Percentiles rank a stretch among this genome's conserved stretches.
phyloP scores from a whole-genome alignment of 371 early-diverging fungal species.

The Coemansia sp. region DNA sequence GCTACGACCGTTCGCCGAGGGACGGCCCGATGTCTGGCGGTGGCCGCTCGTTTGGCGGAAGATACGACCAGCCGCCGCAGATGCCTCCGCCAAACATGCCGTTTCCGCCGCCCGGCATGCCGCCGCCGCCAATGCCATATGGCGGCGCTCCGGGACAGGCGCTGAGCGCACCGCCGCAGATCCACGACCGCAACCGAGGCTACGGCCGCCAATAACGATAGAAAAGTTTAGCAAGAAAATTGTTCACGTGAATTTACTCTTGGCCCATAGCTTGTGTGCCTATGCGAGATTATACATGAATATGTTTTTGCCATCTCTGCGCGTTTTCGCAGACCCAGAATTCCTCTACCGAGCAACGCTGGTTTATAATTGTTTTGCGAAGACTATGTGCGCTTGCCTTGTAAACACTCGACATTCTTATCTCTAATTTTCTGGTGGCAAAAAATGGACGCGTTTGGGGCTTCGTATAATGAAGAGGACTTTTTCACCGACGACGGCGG shows the following conservation, averaged over 20 bases:
- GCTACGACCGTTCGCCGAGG: neutral
- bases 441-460: neutral
- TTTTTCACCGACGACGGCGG: conserved; percentile 6
- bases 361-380: no score
- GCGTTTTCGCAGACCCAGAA: neutral
- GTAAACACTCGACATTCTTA: neutral
- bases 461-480: conserved; percentile 3
- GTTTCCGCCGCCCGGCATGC: conserved; percentile 11
- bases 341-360: neutral
- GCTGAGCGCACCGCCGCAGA: conserved; percentile 24
- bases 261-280: no score
- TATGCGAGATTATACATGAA: no score
- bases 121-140: conserved; percentile 4
- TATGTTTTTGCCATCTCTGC: no score
- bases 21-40: conserved; percentile 1
- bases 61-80: conserved; percentile 3
- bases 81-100: conserved; percentile 18
- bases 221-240: no score
- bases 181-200: conserved; percentile 12
- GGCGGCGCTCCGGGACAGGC: conserved; percentile 3
- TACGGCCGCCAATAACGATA: neutral
- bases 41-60: neutral
- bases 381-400: neutral
- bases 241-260: no score
- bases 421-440: no score